Conservation (phyloP, 768 basidiomycete genomes). For the Mycena epipterygia region DNA sequence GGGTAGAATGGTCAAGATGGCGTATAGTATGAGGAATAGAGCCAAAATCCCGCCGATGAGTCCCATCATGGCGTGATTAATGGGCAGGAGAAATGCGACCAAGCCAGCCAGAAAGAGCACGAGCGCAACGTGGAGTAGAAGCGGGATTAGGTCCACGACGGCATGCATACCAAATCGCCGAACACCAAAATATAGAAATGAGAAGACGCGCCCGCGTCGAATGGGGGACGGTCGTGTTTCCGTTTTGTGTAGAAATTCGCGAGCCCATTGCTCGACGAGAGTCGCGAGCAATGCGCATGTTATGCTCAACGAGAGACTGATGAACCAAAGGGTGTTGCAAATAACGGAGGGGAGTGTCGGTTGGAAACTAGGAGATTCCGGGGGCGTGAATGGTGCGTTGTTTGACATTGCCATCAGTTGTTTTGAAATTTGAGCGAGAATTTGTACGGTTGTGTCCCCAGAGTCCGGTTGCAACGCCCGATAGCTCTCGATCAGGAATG, state of each 20-base stretch:
- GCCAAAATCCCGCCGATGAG: not conserved
- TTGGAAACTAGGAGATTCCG: not conserved
- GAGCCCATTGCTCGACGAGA: constrained; percentile 19
- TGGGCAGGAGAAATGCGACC: constrained; percentile 13
- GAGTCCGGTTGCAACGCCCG: too few relatives aligned
- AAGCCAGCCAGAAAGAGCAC: constrained; percentile 23
- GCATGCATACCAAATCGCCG: constrained; percentile 24
- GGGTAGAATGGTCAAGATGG: constrained; percentile 7
- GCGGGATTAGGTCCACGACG: constrained; percentile 5
- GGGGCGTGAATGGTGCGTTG: not conserved
- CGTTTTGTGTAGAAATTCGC: constrained; percentile 18
- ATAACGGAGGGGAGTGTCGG: not conserved
- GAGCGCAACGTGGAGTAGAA: constrained; percentile 9
- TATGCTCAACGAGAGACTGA: constrained; percentile 12
- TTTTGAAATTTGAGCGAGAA: not conserved
- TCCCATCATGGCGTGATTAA: constrained; percentile 7
- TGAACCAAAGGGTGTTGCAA: constrained; percentile 23
- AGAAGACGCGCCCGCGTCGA: not conserved
- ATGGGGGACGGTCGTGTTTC: constrained; percentile 5
- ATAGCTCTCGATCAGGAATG: too few relatives aligned
- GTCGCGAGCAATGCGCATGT: constrained; percentile 19
- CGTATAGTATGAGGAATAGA: not conserved
- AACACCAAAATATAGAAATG: constrained; percentile 13
- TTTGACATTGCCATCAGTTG: not conserved
- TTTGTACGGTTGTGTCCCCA: too few relatives aligned